Conservation (phyloP, 2,329 filamentous ascomycete species). For the Trichoderma atrobrunneum region DNA sequence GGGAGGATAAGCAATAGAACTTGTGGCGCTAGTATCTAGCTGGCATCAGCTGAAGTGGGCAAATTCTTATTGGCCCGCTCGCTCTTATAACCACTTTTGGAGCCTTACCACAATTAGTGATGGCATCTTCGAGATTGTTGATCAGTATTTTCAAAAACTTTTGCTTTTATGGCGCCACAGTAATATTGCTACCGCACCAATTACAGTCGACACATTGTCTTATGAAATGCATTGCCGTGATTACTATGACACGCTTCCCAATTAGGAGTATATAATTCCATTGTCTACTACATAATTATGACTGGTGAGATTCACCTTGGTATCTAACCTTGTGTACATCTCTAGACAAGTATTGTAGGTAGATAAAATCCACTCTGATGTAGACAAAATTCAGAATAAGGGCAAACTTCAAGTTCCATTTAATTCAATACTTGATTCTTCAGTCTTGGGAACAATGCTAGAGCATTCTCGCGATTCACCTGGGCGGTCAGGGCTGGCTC, state of each 20-base stretch:
- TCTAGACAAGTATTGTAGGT: not conserved
- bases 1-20: not conserved
- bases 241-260: not conserved
- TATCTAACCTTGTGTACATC: not conserved
- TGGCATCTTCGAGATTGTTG: not conserved
- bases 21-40: not conserved
- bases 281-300: not conserved
- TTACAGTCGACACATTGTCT: not conserved
- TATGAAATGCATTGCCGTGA: not conserved
- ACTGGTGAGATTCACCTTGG: not conserved
- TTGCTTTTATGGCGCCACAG: not conserved
- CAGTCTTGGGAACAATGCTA: not conserved
- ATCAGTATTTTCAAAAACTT: not conserved
- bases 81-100: not conserved
- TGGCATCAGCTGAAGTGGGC: not conserved
- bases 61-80: not conserved
- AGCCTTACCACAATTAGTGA: not conserved
- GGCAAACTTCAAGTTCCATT: not conserved
- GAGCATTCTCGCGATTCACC: not conserved
- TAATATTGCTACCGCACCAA: not conserved
- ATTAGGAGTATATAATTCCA: not conserved
- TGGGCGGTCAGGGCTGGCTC: not conserved
- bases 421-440: not conserved
- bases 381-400: not conserved
- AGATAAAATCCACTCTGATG: not conserved